These are phyloP conservation scores for Ogataea paradorogensis DNA, from an alignment of 805 yeast species.

Conservation along the genomic window DNA sequence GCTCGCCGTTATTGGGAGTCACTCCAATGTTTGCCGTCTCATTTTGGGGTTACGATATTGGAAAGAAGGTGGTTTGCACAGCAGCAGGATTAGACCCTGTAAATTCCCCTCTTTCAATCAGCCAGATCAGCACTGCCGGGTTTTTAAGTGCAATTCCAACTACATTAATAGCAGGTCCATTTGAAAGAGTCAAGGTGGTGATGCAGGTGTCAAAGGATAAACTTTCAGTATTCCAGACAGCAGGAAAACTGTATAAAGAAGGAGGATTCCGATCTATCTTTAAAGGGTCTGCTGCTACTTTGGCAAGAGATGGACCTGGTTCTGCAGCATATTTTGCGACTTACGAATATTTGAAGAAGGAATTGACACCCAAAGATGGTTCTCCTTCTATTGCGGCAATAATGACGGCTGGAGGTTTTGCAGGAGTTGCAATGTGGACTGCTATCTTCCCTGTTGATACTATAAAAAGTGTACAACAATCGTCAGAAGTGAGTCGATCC, in stretches of 20 bases:
- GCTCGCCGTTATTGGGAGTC: conserved; percentile 93
- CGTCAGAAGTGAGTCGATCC: conserved; percentile 51
- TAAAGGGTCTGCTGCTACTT: conserved; percentile 88
- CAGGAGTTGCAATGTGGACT: conserved; percentile 97
- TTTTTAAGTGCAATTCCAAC: conserved; percentile 93
- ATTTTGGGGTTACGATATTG: conserved; percentile 97
- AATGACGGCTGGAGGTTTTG: conserved; percentile 88
- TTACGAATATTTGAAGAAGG: conserved; percentile 75
- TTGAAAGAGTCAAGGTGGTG: conserved; percentile 92
- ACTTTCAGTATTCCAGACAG: conserved; percentile 54
- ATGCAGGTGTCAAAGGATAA: conserved; percentile 61
- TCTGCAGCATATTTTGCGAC: conserved; percentile 94
- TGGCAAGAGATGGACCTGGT: conserved; percentile 97
- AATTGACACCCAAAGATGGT: conserved; percentile 49
- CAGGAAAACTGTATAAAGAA: conserved; percentile 62
- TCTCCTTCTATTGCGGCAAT: conserved; percentile 69
- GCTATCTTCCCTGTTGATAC: conserved; percentile 96
- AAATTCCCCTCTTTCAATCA: conserved; percentile 48
- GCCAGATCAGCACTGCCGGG: conserved; percentile 86
- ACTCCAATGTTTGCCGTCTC: conserved; percentile 98
- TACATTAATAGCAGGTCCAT: conserved; percentile 95
- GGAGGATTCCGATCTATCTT: conserved; percentile 86
- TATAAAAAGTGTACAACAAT: conserved; percentile 79
- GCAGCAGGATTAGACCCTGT: conserved; percentile 36
- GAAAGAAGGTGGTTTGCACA: conserved; percentile 67